Evolutionary conservation across 805 yeast species (phyloP), one percentile per base, ranked within the genome.

Genomic region (Spathaspora boniae): DNA sequence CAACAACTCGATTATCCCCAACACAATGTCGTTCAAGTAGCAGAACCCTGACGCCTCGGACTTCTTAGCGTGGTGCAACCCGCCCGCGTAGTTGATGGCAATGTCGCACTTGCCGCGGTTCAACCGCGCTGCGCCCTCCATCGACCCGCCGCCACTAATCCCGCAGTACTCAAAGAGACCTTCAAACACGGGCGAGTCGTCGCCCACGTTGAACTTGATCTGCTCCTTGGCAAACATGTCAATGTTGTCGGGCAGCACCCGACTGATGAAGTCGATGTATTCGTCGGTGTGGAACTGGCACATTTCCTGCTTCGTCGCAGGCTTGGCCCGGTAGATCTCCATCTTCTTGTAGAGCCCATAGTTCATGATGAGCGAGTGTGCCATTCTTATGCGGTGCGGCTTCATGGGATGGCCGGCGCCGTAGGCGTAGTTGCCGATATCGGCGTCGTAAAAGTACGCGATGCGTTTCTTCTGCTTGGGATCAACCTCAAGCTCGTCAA

Each of bases 331-430:
- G 60, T 89, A 89, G 32, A 93, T 86, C 58, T 93, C 98, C 96
- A 93, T 91, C 63, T 91, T 85, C 61, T 89, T 87, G 68, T 93
- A 89, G 35, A 93, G 73, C 1, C 97, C 98, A 60, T 93, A 93
- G 64, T 91, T 89, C 95, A 93, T 91, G 46, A 93, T 86, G 52
- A 93, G 72, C 27, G 95, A 86, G 60, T 93, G 98, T 6, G 98
- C 95, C 95, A 93, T 89, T 78, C 98, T 83, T 66, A 93, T 88
- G 56, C 98, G 80, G 60, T 91, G 97, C 16, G 98, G 98, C 58
- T 93, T 93, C 98, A 93, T 93, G 26, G 97, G 97, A 61, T 93
- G 98, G 19, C 96, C 96, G 4, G 96, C 93, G 38, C 98, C 98
- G 57, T 93, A 93, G 29, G 97, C 95, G 62, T 91, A 91, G 65